Base-by-base conservation (phyloP, 2,329 filamentous ascomycete genomes). In the Aureobasidium leucospermi region DNA sequence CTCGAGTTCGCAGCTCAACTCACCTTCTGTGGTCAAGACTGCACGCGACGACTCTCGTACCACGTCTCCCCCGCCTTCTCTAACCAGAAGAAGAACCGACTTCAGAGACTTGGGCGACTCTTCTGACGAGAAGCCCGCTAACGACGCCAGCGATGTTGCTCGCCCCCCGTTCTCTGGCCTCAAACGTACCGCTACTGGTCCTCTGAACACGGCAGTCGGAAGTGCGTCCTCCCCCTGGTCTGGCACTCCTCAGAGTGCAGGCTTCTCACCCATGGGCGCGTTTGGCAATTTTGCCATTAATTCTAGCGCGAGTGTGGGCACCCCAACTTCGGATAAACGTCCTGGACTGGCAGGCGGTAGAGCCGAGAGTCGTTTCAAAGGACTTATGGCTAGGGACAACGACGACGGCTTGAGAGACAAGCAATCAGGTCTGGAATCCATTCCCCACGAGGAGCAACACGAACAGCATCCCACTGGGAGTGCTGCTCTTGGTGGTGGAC, bases 271-370 rank as follows among this genome's bases (percentile, higher is more conserved):
- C 1, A 88, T 92, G 79, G 91, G 93, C 36, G 86, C 86, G 23
- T 99, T 99, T 74, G 93, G 93, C 10, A 94, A 86, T 67, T 97
- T 97, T 72, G 86, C 88, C n/a, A 73, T 95, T 56, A 76, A 75
- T 11, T 73, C 70, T 3, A 75, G 78, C 32, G 79, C 81, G 36
- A 78, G 82, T 16, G 74, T 81, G 6, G 53, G 52, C 28, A 60
- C 61, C 31, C 78, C 84, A 32, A 74, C 79, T 7, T 77, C 80
- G 4, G 90, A 96, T 58, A 96, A 94, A 76, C 85, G 89, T 66
- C 70, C 82, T 31, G 80, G 80, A 9, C 83, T 87, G 67, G 86
- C 85, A 31, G 86, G 82, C 68, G 74, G 83, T 31, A 81, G 87
- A 60, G 85, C 88, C 2, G 89, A 90, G 69, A 96, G 91, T 71